Evolutionary conservation across 164 flowering plant species (phyloP), one percentile per base, ranked within the genome.

Genomic region (Aristolochia fimbriata): DNA sequence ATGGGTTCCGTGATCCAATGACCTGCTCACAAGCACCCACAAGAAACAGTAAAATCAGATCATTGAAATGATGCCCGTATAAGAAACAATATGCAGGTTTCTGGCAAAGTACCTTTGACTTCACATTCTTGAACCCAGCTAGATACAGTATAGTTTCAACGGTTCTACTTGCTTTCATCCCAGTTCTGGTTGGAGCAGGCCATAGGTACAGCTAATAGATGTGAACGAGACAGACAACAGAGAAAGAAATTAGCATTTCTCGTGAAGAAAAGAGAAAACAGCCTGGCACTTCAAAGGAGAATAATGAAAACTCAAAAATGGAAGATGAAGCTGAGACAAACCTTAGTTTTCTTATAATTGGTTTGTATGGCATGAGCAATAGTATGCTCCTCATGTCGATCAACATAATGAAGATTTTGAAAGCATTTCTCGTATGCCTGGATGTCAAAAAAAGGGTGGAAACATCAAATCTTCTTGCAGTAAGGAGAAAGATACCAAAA

Each of bases 361-460:
- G 93, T 81, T 49, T 81, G 85, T 51, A 89, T 61, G 58, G 98
- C 96, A 81, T 92, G 98, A 3, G 98, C 84, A 78, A 89, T 89
- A 47, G 96, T 89, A 69, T 87, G 98, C 58, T 87, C 88, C 74
- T 89, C 93, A 41, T 89, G 78, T 30, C 86, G 75, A 23, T 89
- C 98, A 37, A 89, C 78, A 60, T 81, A 83, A 64, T 89, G 98
- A 19, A 92, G 88, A 83, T 92, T 89, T 72, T 92, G 96, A 63
- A 87, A 89, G 79, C 89, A 83, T 73, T 87, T 92, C 81, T 87
- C 98, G 61, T 80, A 71, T 53, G 98, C 98, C 96, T 92, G 83
- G 50, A 54, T 10, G 43, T 37, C 9, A 10, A 37, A 37, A 7
- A 37, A 7, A 37, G 43, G 4, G 43, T 37, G 43, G 43, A 37